Evolutionary conservation across 2,329 filamentous ascomycete species (phyloP).

Genomic region (Hysterium pulicare): DNA sequence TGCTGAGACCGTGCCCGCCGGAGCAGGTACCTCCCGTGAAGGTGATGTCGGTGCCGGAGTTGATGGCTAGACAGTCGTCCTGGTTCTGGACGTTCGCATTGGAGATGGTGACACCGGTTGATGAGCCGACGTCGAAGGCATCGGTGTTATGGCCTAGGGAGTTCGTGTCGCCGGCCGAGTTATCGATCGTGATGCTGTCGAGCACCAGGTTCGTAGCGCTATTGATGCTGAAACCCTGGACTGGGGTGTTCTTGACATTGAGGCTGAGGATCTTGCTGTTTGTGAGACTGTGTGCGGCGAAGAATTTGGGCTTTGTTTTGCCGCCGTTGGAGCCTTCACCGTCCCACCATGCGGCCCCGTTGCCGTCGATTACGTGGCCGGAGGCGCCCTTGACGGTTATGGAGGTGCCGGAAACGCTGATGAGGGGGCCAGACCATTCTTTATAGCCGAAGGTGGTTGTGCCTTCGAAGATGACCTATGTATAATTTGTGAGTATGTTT

Average conservation of each 20-base stretch:
- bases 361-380: slow-evolving; percentile 56
- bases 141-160: slow-evolving; percentile 51
- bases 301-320: slow-evolving; percentile 50
- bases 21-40: slow-evolving; percentile 44
- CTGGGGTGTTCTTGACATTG: slow-evolving; percentile 54
- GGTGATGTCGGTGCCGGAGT: slow-evolving; percentile 49
- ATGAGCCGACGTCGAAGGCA: slow-evolving; percentile 54
- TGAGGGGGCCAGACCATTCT: slow-evolving; percentile 63
- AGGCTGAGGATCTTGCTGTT: slow-evolving; percentile 49
- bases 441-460: slow-evolving; percentile 65
- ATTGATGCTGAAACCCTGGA: slow-evolving; percentile 52
- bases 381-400: slow-evolving; percentile 58
- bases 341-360: slow-evolving; percentile 53
- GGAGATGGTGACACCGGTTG: slow-evolving; percentile 48
- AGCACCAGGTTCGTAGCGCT: slow-evolving; percentile 45
- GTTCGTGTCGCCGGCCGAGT: slow-evolving; percentile 50
- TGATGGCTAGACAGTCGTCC: slow-evolving; percentile 59
- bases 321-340: slow-evolving; percentile 48
- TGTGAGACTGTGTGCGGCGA: slow-evolving; percentile 53
- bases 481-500: slow-evolving; percentile 1
- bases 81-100: slow-evolving; percentile 55
- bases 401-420: slow-evolving; percentile 57
- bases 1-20: slow-evolving; percentile 57
- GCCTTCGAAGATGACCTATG: slow-evolving; percentile 59
- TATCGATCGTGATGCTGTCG: slow-evolving; percentile 54